Conservation (phyloP, 108 stramenopile genomes). For the Discostella stelligeroides region DNA sequence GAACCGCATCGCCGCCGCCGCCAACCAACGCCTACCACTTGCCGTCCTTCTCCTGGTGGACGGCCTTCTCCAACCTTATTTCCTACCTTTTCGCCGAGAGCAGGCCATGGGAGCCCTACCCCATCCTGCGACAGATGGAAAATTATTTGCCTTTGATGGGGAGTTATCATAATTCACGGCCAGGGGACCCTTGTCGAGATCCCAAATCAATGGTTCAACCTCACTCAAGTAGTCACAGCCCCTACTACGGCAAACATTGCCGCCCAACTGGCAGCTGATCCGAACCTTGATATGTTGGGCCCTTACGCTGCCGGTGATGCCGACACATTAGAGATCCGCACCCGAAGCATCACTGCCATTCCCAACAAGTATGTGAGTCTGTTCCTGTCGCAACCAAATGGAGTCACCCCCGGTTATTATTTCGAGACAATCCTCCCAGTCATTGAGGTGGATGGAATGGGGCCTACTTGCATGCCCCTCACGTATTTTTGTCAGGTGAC, state of each 20-base stretch:
- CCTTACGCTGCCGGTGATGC: background rate
- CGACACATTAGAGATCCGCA: slow-evolving; percentile 1
- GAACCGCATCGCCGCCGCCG: no score
- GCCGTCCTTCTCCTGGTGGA: background rate
- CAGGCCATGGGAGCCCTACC: slow-evolving; percentile 17
- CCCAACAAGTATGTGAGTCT: no score
- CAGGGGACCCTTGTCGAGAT: background rate
- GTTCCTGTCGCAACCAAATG: slow-evolving; percentile 6
- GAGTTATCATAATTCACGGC: background rate
- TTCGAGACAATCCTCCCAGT: slow-evolving; percentile 6
- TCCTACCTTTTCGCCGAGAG: slow-evolving; percentile 23
- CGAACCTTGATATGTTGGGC: background rate
- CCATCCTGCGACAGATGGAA: slow-evolving; percentile 8
- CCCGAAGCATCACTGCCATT: slow-evolving; percentile 1
- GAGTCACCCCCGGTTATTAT: no score
- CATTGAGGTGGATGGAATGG: slow-evolving; percentile 7
- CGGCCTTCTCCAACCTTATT: background rate
- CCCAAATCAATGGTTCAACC: background rate
- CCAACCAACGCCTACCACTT: background rate
- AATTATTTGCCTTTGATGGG: slow-evolving; percentile 1
- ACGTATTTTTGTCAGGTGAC: slow-evolving; percentile 1
- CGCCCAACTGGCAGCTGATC: background rate
- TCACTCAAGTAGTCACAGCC: background rate
- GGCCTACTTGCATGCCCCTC: slow-evolving; percentile 1
- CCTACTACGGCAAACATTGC: background rate